Percentiles rank a stretch among this genome's conserved stretches.
Evolutionary conservation across 768 basidiomycete species (phyloP).

Genomic region (Mycena pura): DNA sequence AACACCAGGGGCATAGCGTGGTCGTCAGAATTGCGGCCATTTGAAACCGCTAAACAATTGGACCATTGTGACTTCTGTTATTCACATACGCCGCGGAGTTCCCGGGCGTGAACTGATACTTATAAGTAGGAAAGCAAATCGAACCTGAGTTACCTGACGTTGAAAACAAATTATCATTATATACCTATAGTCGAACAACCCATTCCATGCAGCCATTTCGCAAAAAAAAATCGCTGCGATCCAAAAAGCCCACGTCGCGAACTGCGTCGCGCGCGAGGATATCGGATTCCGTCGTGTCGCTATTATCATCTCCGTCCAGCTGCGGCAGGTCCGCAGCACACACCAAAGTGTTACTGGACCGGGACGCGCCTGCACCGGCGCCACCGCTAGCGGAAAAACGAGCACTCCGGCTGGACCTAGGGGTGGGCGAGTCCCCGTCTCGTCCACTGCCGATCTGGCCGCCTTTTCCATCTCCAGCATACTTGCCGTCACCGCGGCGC

Average conservation of each 20-base stretch:
- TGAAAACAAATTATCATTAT: too few species aligned
- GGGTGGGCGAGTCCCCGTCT: background rate
- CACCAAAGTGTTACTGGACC: background rate
- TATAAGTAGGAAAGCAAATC: too few species aligned
- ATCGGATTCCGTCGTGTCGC: background rate
- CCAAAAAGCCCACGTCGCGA: background rate
- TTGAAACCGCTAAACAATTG: too few species aligned
- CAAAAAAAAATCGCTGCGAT: conserved; percentile 1
- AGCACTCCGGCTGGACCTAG: background rate
- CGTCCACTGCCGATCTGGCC: background rate
- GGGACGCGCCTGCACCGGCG: background rate
- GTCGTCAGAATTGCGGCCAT: too few species aligned
- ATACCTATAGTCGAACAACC: background rate
- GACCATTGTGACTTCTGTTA: too few species aligned
- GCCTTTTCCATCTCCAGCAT: background rate
- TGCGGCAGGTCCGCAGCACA: background rate
- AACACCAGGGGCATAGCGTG: too few species aligned
- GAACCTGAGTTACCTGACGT: too few species aligned
- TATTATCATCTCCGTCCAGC: background rate
- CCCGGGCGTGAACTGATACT: too few species aligned
- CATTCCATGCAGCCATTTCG: conserved; percentile 2
- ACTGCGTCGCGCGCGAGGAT: conserved; percentile 3
- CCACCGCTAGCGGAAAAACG: background rate
- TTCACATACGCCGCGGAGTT: too few species aligned
- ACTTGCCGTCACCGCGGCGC: background rate